These are phyloP conservation scores for Sungouiozyma ichnusensis DNA, from an alignment of 805 yeast species.

Conservation along the genomic window DNA sequence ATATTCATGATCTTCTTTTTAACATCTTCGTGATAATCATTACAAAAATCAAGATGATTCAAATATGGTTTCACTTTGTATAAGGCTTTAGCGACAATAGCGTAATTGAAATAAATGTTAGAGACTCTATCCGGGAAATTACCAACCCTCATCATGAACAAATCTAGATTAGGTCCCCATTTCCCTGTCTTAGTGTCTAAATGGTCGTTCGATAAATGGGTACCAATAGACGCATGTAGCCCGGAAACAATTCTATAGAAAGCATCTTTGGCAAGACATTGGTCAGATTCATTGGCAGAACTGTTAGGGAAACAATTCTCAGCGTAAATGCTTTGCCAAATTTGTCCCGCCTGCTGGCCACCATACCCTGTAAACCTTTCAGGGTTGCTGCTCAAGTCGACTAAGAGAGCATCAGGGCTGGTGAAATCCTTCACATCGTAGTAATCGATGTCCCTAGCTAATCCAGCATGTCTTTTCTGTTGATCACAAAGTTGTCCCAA, in stretches of 20 bases:
- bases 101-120: slow-evolving; percentile 86
- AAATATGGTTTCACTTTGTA: slow-evolving; percentile 51
- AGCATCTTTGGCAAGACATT: slow-evolving; percentile 77
- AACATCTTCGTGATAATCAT: slow-evolving; percentile 35
- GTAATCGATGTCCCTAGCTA: slow-evolving; percentile 44
- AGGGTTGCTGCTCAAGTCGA: slow-evolving; percentile 78
- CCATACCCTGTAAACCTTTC: slow-evolving; percentile 95
- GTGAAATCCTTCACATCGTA: slow-evolving; percentile 54
- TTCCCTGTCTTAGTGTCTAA: slow-evolving; percentile 59
- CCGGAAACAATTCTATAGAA: slow-evolving; percentile 85
- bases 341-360: slow-evolving; percentile 82
- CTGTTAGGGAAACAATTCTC: slow-evolving; percentile 73
- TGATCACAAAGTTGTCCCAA: slow-evolving; percentile 31
- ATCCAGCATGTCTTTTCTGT: slow-evolving; percentile 8
- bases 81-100: slow-evolving; percentile 72
- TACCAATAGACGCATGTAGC: slow-evolving; percentile 89
- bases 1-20: slow-evolving; percentile 34
- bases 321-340: slow-evolving; percentile 86
- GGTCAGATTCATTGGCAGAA: slow-evolving; percentile 33
- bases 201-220: slow-evolving; percentile 81
- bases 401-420: slow-evolving; percentile 65
- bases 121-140: slow-evolving; percentile 78
- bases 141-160: slow-evolving; percentile 87
- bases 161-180: slow-evolving; percentile 74
- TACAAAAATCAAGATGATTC: slow-evolving; percentile 41